Base-by-base conservation (phyloP, 228 moss, liverwort and hornwort species). In the Sphagnum magellanicum region DNA sequence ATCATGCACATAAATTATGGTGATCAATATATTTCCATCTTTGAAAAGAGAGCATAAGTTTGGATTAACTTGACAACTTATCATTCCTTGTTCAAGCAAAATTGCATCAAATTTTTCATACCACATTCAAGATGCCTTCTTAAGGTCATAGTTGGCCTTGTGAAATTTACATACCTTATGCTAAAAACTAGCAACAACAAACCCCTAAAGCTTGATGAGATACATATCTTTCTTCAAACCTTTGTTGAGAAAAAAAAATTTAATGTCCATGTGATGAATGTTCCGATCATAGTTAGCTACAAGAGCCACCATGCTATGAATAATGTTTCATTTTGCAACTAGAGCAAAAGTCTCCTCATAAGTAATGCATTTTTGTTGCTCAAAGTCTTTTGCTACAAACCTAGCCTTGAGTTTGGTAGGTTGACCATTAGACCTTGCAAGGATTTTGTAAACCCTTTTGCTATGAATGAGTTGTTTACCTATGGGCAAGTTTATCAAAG, bases 1-100 rank as follows among this genome's bases (percentile, higher is more conserved):
- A n/a, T 67, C 67, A 49, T 73, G 52, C 15, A 73, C 61, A 48
- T 67, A 73, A 1, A 73, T 16, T 4, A 50, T 60, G 3, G 52
- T 9, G 5, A 73, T 10, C 0, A 67, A 5, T 4, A 52, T 61
- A 6, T 73, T 67, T 0, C 6, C 59, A 0, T 47, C 47, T 7
- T 73, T 17, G 4, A 15, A 0, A 0, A 61, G 6, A 13, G 11
- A n/a, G 10, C 61, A 52, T 1, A 73, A 48, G 17, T 73, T 73
- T 49, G 59, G 66, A 51, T 73, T 52, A 12, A 7, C 60, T 13
- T 51, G 5, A 1, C 67, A 15, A 6, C 61, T 53, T 1, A 7
- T 17, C 50, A 73, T 50, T 0, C 61, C 47, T 61, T 67, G 51
- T 4, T 60, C 32, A 10, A 14, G 15, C 4, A 73, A 10, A 32